A percentile compares a stretch with the other conserved stretches of the same genome.
Evolutionary conservation across 306 rosid species (phyloP).

Genomic region (Cicer cuneatum): DNA sequence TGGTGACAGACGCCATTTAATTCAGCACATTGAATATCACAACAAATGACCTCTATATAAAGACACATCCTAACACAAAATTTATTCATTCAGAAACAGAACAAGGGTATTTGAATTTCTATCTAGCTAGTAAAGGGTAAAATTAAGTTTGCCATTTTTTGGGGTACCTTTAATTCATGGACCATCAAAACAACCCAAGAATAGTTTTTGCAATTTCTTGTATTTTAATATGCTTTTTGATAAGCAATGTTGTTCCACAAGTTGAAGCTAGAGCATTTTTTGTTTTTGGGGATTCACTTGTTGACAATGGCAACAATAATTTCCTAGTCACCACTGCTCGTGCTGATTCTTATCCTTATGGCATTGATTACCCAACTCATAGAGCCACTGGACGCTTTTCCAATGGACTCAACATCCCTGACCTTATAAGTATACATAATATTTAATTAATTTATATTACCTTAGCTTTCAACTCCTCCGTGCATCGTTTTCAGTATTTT

Average conservation of each 20-base stretch:
- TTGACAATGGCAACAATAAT: conserved; percentile 90
- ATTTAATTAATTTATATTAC: background rate
- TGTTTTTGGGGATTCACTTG: conserved; percentile 91
- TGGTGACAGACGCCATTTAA: conserved; percentile 50
- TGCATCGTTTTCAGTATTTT: no score
- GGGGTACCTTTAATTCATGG: conserved; percentile 29
- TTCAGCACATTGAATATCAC: conserved; percentile 36
- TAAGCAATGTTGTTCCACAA: conserved; percentile 26
- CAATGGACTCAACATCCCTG: conserved; percentile 84
- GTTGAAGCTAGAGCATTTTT: conserved; percentile 66
- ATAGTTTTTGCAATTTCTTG: conserved; percentile 20
- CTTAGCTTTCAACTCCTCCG: no score
- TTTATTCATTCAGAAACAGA: background rate
- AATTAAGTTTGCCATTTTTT: background rate
- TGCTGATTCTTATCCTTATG: conserved; percentile 83
- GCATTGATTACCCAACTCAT: conserved; percentile 78
- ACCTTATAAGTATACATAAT: conserved; percentile 47
- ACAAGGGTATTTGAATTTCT: background rate
- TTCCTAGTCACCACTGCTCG: conserved; percentile 82
- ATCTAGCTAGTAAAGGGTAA: background rate
- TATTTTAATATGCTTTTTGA: background rate
- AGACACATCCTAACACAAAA: background rate
- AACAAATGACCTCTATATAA: conserved; percentile 45
- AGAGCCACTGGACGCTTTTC: conserved; percentile 82
- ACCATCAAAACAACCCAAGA: conserved; percentile 1